Conservation (phyloP, 768 basidiomycete genomes). For the Suillus plorans region DNA sequence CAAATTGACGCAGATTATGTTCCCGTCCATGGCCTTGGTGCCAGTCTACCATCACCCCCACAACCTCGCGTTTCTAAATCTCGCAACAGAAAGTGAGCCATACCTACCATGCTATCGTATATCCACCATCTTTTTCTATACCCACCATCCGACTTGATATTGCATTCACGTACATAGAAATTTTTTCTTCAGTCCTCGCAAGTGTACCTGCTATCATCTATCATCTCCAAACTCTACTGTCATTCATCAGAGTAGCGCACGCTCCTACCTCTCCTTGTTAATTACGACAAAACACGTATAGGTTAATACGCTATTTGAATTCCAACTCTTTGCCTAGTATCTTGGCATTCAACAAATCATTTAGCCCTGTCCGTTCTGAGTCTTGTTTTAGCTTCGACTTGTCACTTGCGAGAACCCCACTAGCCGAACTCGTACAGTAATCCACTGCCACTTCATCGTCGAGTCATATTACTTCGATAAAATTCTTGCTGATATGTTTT, state of each 20-base stretch:
- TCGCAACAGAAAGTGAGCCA: constrained; percentile 46
- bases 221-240: not conserved
- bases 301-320: constrained; percentile 3
- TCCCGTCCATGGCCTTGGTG: constrained; percentile 78
- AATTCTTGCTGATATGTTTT: too few relatives aligned
- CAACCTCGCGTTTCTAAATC: constrained; percentile 53
- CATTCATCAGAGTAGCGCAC: not conserved
- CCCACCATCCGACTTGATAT: not conserved
- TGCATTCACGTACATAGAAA: constrained; percentile 1
- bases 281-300: constrained; percentile 4
- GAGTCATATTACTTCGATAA: too few relatives aligned
- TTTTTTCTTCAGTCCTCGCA: not conserved
- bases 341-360: not conserved
- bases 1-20: constrained; percentile 76
- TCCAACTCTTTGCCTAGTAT: not conserved
- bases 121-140: constrained; percentile 4
- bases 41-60: constrained; percentile 46
- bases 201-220: constrained; percentile 6
- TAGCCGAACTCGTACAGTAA: constrained; percentile 46
- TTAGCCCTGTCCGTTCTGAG: not conserved
- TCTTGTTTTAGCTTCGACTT: not conserved
- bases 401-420: constrained; percentile 38
- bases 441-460: too few relatives aligned
- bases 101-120: not conserved
- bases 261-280: not conserved